Conservation (phyloP, 176 grass and related monocot genomes). For the Tillandsia fasciculata region DNA sequence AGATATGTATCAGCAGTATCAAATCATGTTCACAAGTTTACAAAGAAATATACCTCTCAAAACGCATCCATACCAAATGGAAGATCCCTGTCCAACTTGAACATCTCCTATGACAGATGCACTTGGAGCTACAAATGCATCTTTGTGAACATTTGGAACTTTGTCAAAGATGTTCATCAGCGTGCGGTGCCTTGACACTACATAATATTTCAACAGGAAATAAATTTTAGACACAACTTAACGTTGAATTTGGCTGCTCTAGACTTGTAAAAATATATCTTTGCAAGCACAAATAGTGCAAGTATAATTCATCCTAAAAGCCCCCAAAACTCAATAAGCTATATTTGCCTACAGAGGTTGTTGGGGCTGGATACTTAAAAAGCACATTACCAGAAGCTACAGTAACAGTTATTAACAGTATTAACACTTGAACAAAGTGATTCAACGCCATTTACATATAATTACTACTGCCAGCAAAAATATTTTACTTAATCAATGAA, state of each 20-base stretch:
- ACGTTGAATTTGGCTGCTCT: background rate
- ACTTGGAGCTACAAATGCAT: slow-evolving; percentile 91
- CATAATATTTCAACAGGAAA: slow-evolving; percentile 4
- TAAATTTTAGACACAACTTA: background rate
- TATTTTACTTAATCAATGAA: too few relatives aligned
- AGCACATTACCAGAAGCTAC: too few relatives aligned
- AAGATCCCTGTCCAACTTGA: slow-evolving; percentile 71
- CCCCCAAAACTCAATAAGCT: too few relatives aligned
- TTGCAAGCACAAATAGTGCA: too few relatives aligned
- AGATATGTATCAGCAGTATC: background rate
- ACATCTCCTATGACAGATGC: slow-evolving; percentile 91
- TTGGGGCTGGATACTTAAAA: too few relatives aligned
- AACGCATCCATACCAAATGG: slow-evolving; percentile 92
- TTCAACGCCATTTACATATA: too few relatives aligned
- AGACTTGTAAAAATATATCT: background rate
- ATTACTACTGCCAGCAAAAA: too few relatives aligned
- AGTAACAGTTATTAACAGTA: too few relatives aligned
- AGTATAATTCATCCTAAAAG: too few relatives aligned
- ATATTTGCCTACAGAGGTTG: too few relatives aligned
- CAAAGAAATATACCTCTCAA: slow-evolving; percentile 68
- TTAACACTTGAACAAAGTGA: too few relatives aligned
- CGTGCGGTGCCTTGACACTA: slow-evolving; percentile 89
- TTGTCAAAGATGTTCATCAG: slow-evolving; percentile 83
- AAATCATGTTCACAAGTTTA: background rate
- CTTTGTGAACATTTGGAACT: slow-evolving; percentile 58